Percentiles rank a stretch among this genome's conserved stretches.
Evolutionary conservation across 768 basidiomycete genomes (phyloP).

Genomic region (Rhizopogon roseolus): DNA sequence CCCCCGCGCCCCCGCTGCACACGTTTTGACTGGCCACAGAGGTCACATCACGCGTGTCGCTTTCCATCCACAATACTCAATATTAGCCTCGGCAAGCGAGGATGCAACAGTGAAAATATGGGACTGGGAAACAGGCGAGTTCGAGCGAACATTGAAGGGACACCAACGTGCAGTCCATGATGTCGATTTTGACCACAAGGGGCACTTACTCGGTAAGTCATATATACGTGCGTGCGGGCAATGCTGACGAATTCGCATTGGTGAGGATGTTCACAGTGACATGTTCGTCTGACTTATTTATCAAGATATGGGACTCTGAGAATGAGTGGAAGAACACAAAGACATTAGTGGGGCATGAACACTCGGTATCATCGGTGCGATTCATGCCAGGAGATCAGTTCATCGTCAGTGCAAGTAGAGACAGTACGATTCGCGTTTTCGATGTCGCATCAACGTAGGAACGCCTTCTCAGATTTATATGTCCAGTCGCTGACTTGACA

Average conservation of each 20-base stretch:
- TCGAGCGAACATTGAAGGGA: conserved; percentile 87
- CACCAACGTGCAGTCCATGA: conserved; percentile 88
- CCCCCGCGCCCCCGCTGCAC: conserved; percentile 79
- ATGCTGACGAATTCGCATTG: neutral
- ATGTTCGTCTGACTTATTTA: conserved; percentile 82
- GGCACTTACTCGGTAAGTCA: conserved; percentile 66
- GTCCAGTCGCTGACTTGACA: conserved; percentile 7
- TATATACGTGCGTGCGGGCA: neutral
- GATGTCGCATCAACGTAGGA: conserved; percentile 78
- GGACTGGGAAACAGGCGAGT: conserved; percentile 96
- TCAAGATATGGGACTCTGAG: conserved; percentile 89
- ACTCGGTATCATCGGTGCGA: conserved; percentile 80
- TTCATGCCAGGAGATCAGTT: conserved; percentile 84
- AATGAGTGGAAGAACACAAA: conserved; percentile 89
- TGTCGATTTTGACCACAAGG: conserved; percentile 85
- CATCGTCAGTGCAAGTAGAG: conserved; percentile 84
- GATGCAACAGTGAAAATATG: conserved; percentile 90
- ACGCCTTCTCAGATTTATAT: neutral
- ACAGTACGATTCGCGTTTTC: conserved; percentile 82
- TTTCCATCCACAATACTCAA: conserved; percentile 83
- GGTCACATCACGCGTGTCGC: conserved; percentile 72
- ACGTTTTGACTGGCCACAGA: conserved; percentile 73
- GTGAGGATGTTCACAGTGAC: conserved; percentile 28
- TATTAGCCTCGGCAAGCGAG: conserved; percentile 82
- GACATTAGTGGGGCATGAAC: conserved; percentile 87